Evolutionary conservation across 2,329 filamentous ascomycete genomes (phyloP).

Genomic region (Aspergillus brunneoviolaceus): DNA sequence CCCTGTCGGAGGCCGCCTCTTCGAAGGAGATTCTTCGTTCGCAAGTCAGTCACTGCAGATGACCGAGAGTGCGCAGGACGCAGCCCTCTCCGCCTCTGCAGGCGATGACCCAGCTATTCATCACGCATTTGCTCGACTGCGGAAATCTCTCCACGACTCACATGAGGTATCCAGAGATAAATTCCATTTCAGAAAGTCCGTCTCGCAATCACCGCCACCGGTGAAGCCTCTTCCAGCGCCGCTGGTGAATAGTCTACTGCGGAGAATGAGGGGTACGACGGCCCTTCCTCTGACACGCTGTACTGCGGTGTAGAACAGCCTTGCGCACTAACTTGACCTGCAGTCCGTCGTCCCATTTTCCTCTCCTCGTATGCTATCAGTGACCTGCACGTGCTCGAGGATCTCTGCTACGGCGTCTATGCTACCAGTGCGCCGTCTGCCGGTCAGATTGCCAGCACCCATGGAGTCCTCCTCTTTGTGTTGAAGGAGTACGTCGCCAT

Average conservation of each 20-base stretch:
- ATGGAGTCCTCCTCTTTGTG: conserved; percentile 7
- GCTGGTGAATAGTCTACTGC: not conserved
- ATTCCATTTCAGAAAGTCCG: conserved; percentile 2
- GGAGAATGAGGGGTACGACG: conserved; percentile 1
- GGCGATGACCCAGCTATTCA: not conserved
- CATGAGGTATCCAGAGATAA: not conserved
- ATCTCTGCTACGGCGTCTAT: not conserved
- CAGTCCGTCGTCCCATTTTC: conserved; percentile 5
- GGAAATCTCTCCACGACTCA: not conserved
- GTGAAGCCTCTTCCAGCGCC: not conserved
- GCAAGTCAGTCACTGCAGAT: conserved; percentile 3
- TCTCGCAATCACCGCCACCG: not conserved
- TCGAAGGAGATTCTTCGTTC: conserved; percentile 5
- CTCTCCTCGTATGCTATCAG: conserved; percentile 5
- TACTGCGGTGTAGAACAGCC: not conserved
- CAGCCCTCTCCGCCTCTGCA: not conserved
- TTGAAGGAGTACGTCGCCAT: conserved; percentile 5
- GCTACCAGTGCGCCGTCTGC: not conserved
- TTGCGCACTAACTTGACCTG: not conserved
- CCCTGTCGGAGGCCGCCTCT: not conserved
- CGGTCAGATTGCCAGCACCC: not conserved
- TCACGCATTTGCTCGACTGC: not conserved
- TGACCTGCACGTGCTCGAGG: not conserved
- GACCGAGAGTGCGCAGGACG: not conserved
- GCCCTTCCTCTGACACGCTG: no score